Percentiles rank a stretch among this genome's conserved stretches.
Evolutionary conservation across 352 stramenopile species (phyloP).

Genomic region (Pelagophyceae sp.): DNA sequence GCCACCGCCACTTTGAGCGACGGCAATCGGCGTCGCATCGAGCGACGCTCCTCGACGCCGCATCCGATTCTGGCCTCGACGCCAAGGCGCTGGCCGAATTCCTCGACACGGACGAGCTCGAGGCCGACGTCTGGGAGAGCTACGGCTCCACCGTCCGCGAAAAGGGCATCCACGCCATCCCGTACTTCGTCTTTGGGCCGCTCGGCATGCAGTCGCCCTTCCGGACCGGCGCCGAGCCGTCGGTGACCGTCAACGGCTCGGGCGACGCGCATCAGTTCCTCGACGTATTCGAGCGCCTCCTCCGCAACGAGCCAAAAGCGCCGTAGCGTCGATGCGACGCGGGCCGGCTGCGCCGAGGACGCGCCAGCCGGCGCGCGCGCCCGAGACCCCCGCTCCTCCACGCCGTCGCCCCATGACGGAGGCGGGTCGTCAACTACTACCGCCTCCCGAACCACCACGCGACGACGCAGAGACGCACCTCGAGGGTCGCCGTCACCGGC

Average conservation of each 20-base stretch:
- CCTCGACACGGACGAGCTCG: conserved; percentile 21
- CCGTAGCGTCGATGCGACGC: no score
- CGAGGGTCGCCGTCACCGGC: no score
- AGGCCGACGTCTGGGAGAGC: conserved; percentile 21
- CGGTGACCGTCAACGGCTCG: background rate
- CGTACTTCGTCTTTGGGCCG: conserved; percentile 10
- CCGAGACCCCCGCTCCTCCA: no score
- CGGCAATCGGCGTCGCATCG: background rate
- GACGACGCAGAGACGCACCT: no score
- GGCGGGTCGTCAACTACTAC: no score
- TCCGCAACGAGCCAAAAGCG: no score
- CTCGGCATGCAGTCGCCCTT: background rate
- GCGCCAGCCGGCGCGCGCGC: no score
- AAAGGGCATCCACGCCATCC: conserved; percentile 9
- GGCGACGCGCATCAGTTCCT: background rate
- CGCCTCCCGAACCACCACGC: no score
- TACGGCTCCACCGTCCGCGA: conserved; percentile 16
- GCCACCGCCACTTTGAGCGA: conserved; percentile 24
- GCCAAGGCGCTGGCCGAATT: background rate
- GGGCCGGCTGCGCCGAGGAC: no score
- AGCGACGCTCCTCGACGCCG: conserved; percentile 24
- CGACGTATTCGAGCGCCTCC: background rate
- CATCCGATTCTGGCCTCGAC: conserved; percentile 20
- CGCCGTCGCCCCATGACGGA: no score
- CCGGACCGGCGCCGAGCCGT: background rate